Evolutionary conservation across 805 yeast genomes (phyloP).

Genomic region (Wickerhamomyces chambardii): DNA sequence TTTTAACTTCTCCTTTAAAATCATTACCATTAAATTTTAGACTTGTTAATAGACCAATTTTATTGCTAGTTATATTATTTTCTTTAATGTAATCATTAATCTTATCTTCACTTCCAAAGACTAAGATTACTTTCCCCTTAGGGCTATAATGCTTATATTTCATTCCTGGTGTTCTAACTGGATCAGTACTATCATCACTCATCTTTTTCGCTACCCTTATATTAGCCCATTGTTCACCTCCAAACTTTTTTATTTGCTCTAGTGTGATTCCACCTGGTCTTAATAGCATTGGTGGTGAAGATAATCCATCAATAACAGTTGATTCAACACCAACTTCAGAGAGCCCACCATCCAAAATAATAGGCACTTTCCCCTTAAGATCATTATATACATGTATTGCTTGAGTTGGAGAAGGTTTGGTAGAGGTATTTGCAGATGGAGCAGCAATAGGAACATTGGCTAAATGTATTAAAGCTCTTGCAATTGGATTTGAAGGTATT

Average conservation of each 20-base stretch:
- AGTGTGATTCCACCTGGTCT: slow-evolving; percentile 92
- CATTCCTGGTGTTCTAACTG: slow-evolving; percentile 95
- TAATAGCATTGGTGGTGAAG: slow-evolving; percentile 74
- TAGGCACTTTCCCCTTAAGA: slow-evolving; percentile 68
- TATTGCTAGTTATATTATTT: slow-evolving; percentile 17
- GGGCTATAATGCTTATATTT: slow-evolving; percentile 96
- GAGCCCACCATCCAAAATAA: slow-evolving; percentile 85
- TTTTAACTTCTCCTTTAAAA: slow-evolving; percentile 16
- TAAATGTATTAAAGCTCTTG: slow-evolving; percentile 79
- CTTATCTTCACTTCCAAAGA: slow-evolving; percentile 31
- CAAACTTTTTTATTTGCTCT: slow-evolving; percentile 58
- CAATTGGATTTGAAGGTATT: slow-evolving; percentile 80
- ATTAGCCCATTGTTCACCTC: slow-evolving; percentile 62
- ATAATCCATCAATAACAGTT: slow-evolving; percentile 88
- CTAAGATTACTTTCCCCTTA: slow-evolving; percentile 67
- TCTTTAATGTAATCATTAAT: slow-evolving; percentile 20
- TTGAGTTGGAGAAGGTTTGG: slow-evolving; percentile 86
- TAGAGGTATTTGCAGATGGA: slow-evolving; percentile 95
- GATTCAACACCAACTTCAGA: slow-evolving; percentile 89
- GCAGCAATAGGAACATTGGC: slow-evolving; percentile 93
- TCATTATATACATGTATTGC: slow-evolving; percentile 85
- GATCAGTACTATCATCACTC: slow-evolving; percentile 51
- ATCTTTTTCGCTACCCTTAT: slow-evolving; percentile 56
- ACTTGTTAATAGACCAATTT: slow-evolving; percentile 45
- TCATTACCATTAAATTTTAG: slow-evolving; percentile 12